Evolutionary conservation across 129 eudicot species (phyloP).

Genomic region (Pseudognaphalium luteoalbum): DNA sequence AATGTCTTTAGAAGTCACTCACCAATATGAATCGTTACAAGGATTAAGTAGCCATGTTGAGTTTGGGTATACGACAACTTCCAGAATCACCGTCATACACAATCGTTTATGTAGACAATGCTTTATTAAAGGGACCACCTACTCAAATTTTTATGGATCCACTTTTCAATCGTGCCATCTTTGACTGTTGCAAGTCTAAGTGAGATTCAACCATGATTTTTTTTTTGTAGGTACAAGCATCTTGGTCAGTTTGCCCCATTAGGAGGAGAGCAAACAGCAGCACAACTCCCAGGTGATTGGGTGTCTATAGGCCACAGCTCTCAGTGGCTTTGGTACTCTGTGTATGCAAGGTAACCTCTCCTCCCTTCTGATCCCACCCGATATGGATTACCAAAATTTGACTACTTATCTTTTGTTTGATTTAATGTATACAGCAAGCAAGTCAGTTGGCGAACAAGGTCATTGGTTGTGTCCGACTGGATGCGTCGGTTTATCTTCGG

Average conservation of each 20-base stretch:
- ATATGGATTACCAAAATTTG: background rate
- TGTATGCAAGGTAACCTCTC: conserved; percentile 70
- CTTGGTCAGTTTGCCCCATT: conserved; percentile 86
- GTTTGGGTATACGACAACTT: background rate
- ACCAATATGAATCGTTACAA: background rate
- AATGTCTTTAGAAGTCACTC: background rate
- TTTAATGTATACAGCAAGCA: conserved; percentile 56
- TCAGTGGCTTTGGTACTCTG: conserved; percentile 97
- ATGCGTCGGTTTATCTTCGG: conserved; percentile 56
- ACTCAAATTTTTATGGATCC: background rate
- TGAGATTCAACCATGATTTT: background rate
- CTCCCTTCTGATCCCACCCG: background rate
- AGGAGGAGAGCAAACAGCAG: conserved; percentile 88
- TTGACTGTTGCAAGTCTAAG: background rate
- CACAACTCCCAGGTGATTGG: conserved; percentile 98
- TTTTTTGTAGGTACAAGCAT: conserved; percentile 65
- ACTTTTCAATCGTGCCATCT: background rate
- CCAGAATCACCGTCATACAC: background rate
- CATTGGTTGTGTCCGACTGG: conserved; percentile 91
- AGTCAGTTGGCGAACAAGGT: conserved; percentile 98
- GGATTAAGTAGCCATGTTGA: background rate
- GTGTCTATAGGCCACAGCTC: conserved; percentile 89
- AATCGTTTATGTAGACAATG: background rate
- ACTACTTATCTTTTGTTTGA: background rate
- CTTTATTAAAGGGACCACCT: background rate